Conservation (phyloP, 352 stramenopile species). For the Hyaloperonospora arabidopsidis region DNA sequence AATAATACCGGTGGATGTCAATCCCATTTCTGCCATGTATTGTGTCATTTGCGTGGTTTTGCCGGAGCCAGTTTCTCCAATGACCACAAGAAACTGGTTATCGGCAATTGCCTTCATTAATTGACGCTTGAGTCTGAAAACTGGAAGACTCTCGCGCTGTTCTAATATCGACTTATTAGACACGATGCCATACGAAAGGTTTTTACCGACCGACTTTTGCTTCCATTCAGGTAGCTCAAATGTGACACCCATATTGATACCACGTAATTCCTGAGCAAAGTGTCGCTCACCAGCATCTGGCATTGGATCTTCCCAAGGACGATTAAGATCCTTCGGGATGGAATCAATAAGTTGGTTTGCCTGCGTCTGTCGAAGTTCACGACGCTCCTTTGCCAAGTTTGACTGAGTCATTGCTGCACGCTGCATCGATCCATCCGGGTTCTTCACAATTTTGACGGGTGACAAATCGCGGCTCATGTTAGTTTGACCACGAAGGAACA, state of each 20-base stretch:
- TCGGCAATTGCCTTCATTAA: slow-evolving; percentile 91
- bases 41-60: slow-evolving; percentile 99
- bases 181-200: slow-evolving; percentile 94
- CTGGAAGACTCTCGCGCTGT: slow-evolving; percentile 93
- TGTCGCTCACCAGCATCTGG: slow-evolving; percentile 94
- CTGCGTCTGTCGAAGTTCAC: slow-evolving; percentile 95
- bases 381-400: slow-evolving; percentile 94
- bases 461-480: slow-evolving; percentile 86
- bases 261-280: slow-evolving; percentile 93
- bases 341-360: slow-evolving; percentile 93
- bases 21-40: slow-evolving; percentile 97
- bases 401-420: slow-evolving; percentile 95
- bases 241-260: slow-evolving; percentile 86
- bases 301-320: slow-evolving; percentile 98
- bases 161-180: slow-evolving; percentile 93
- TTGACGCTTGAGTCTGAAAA: slow-evolving; percentile 95
- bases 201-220: slow-evolving; percentile 94
- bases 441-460: slow-evolving; percentile 98
- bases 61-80: slow-evolving; percentile 97
- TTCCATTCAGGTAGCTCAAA: slow-evolving; percentile 96
- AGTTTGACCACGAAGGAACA: slow-evolving; percentile 95
- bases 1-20: slow-evolving; percentile 95
- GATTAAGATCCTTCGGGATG: slow-evolving; percentile 98
- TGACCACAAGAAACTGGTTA: slow-evolving; percentile 97
- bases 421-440: slow-evolving; percentile 97